A percentile compares a stretch with the other conserved stretches of the same genome.
phyloP scores from a whole-genome alignment of 805 yeast genomes.

The Cyberlindnera samutprakarnensis region DNA sequence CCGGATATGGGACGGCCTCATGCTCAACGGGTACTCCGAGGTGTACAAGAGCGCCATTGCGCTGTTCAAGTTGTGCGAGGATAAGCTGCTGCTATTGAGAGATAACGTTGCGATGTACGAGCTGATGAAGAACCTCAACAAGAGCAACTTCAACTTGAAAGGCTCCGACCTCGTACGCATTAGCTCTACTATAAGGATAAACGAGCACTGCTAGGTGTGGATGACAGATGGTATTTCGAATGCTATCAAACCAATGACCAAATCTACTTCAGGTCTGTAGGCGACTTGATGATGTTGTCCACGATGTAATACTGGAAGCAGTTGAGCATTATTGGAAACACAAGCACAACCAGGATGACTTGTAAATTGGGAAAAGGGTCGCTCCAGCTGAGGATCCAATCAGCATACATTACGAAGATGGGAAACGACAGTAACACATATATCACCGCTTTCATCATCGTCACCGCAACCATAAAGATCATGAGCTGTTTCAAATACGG shows the following conservation, averaged over 20 bases:
- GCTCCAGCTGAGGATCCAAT: slow-evolving; percentile 76
- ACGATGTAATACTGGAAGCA: slow-evolving; percentile 66
- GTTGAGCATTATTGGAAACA: slow-evolving; percentile 69
- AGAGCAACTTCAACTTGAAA: slow-evolving; percentile 19
- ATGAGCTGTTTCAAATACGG: slow-evolving; percentile 67
- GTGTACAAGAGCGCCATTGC: slow-evolving; percentile 29
- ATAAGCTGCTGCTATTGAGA: slow-evolving; percentile 20
- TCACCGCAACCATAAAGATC: slow-evolving; percentile 57
- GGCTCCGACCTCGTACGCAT: slow-evolving; percentile 18
- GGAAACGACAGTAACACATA: slow-evolving; percentile 57
- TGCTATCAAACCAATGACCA: neutral
- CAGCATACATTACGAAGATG: slow-evolving; percentile 61
- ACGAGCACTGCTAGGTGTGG: neutral
- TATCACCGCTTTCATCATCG: slow-evolving; percentile 54
- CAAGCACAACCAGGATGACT: slow-evolving; percentile 79
- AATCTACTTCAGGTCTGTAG: slow-evolving; percentile 11
- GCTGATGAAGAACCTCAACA: slow-evolving; percentile 26
- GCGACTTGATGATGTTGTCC: slow-evolving; percentile 67
- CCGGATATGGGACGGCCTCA: slow-evolving; percentile 43
- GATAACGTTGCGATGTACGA: slow-evolving; percentile 28
- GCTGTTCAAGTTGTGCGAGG: slow-evolving; percentile 30
- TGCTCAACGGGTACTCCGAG: slow-evolving; percentile 31
- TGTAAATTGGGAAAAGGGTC: slow-evolving; percentile 75
- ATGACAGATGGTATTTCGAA: no score
- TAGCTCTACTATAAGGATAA: slow-evolving; percentile 9